Conservation (phyloP, 257 asterid species). For the Solanum piurae region DNA sequence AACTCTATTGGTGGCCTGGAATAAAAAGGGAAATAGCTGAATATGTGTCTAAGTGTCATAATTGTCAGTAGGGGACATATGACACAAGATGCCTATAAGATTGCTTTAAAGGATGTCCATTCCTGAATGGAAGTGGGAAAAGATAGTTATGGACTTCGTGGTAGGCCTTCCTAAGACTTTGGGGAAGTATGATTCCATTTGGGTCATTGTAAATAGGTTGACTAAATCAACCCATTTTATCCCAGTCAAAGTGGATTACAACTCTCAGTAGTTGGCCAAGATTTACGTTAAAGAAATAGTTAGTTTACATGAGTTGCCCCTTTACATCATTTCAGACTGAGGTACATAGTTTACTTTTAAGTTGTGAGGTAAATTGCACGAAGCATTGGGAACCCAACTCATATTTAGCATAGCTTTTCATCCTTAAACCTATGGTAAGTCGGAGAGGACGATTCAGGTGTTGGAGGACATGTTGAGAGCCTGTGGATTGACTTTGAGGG, state of each 20-base stretch:
- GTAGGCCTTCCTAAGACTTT: background rate
- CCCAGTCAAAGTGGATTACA: background rate
- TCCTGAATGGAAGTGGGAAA: background rate
- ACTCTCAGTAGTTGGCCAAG: background rate
- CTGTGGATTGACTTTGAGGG: too few relatives aligned
- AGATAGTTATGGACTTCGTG: background rate
- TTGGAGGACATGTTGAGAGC: background rate
- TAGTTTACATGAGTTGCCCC: background rate
- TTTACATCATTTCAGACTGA: background rate
- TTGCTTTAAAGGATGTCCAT: background rate
- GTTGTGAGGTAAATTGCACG: background rate
- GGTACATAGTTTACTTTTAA: background rate
- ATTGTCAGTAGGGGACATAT: background rate
- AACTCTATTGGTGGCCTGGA: background rate
- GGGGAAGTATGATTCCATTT: background rate
- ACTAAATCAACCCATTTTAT: background rate
- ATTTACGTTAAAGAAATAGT: background rate
- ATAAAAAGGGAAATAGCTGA: background rate
- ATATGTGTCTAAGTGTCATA: background rate
- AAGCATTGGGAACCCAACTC: background rate
- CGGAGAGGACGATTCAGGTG: background rate
- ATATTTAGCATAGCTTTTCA: background rate
- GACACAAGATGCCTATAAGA: background rate
- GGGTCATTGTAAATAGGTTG: background rate
- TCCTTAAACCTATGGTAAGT: background rate